phyloP scores from a whole-genome alignment of 305 asterid genomes.

The Fraxinus sp. region DNA sequence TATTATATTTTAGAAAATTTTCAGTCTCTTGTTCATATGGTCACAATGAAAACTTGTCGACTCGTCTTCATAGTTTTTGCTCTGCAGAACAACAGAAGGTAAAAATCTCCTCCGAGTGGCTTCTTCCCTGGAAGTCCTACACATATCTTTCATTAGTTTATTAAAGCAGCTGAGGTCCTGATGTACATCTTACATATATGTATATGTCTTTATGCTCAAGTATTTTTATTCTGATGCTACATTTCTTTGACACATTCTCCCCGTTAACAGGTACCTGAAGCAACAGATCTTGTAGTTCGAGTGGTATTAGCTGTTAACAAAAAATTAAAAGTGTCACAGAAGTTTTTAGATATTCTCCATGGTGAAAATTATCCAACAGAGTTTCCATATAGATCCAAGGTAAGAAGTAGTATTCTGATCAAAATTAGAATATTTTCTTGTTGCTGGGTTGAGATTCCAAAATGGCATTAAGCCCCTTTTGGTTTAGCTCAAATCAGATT shows the following conservation, averaged over 20 bases:
- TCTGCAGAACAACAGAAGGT: neutral
- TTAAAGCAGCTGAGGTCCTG: neutral
- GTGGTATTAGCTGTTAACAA: constrained; percentile 59
- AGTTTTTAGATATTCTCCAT: constrained; percentile 57
- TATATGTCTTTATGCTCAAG: neutral
- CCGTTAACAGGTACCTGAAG: constrained; percentile 58
- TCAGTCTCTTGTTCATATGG: neutral
- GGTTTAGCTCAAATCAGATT: neutral
- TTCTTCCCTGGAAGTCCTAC: neutral
- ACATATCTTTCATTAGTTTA: neutral
- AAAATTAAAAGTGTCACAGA: constrained; percentile 58
- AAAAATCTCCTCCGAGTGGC: neutral
- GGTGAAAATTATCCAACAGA: constrained; percentile 57
- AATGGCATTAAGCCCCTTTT: neutral
- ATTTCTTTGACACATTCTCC: constrained; percentile 13
- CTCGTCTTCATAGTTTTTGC: neutral
- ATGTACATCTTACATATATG: neutral
- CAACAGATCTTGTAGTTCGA: constrained; percentile 58
- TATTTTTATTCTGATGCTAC: neutral
- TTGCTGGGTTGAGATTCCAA: constrained; percentile 6
- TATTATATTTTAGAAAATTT: neutral
- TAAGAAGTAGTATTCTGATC: constrained; percentile 25
- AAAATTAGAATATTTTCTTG: neutral
- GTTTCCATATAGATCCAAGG: constrained; percentile 75
- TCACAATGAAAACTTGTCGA: neutral